phyloP scores from a whole-genome alignment of 2,329 filamentous ascomycete species.

The Phoma sp. region DNA sequence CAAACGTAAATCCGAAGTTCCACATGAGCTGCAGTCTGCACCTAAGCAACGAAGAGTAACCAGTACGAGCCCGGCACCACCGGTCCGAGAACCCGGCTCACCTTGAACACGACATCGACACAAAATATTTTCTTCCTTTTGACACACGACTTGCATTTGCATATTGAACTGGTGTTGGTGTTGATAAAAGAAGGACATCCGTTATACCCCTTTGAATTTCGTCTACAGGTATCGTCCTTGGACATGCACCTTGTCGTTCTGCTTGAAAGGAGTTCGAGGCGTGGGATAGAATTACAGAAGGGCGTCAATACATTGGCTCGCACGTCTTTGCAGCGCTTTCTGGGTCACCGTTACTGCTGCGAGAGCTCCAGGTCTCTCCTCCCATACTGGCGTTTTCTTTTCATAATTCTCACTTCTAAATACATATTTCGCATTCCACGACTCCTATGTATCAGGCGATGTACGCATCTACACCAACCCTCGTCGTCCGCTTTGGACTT shows the following conservation, averaged over 20 bases:
- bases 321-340: not conserved
- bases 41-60: slow-evolving; percentile 25
- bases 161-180: slow-evolving; percentile 28
- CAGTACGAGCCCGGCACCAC: slow-evolving; percentile 17
- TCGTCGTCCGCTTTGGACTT: not conserved
- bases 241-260: not conserved
- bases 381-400: not conserved
- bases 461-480: not conserved
- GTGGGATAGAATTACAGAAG: not conserved
- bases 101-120: slow-evolving; percentile 9
- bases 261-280: not conserved
- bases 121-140: slow-evolving; percentile 9
- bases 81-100: slow-evolving; percentile 23
- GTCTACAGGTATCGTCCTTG: not conserved
- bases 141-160: slow-evolving; percentile 25
- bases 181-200: slow-evolving; percentile 24
- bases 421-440: not conserved
- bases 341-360: not conserved
- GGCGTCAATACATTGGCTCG: not conserved
- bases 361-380: not conserved
- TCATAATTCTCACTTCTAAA: not conserved
- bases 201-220: slow-evolving; percentile 29
- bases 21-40: slow-evolving; percentile 7
- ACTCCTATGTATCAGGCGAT: slow-evolving; percentile 2
- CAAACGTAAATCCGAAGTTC: slow-evolving; percentile 32